Percentiles rank a stretch among this genome's conserved stretches.
Conservation (phyloP, 495 filamentous ascomycete species). For the Penicillium turbatum region DNA sequence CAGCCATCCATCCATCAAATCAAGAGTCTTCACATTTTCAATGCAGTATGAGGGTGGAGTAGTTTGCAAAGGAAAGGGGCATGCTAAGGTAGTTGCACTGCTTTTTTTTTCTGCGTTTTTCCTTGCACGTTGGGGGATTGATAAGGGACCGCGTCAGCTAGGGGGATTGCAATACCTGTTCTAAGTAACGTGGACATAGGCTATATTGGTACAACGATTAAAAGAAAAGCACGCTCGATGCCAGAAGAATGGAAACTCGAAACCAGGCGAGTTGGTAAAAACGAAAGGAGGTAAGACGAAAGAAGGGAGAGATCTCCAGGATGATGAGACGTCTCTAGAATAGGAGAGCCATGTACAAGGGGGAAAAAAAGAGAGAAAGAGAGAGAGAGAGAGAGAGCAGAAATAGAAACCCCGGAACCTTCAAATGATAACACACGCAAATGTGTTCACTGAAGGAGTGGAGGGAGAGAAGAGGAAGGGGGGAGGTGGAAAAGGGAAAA, state of each 20-base stretch:
- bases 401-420: slow-evolving; percentile 26
- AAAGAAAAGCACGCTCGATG: slow-evolving; percentile 27
- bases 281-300: slow-evolving; percentile 35
- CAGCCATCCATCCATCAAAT: slow-evolving; percentile 4
- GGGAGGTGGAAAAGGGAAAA: slow-evolving; percentile 14
- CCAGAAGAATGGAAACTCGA: slow-evolving; percentile 38
- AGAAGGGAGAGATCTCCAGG: slow-evolving; percentile 9
- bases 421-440: slow-evolving; percentile 10
- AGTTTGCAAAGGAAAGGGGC: slow-evolving; percentile 17
- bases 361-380: slow-evolving; percentile 17
- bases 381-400: slow-evolving; percentile 10
- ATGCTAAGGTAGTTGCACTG: not conserved
- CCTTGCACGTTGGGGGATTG: slow-evolving; percentile 6
- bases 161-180: slow-evolving; percentile 33
- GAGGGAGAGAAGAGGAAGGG: slow-evolving; percentile 16
- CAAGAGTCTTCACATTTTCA: not conserved
- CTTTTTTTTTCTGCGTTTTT: slow-evolving; percentile 13
- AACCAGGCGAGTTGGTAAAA: slow-evolving; percentile 32
- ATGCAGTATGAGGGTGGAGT: slow-evolving; percentile 10
- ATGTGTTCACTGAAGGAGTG: slow-evolving; percentile 12
- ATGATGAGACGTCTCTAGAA: slow-evolving; percentile 20
- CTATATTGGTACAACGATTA: slow-evolving; percentile 41
- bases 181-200: slow-evolving; percentile 33
- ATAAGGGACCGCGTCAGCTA: slow-evolving; percentile 30
- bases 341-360: slow-evolving; percentile 40